Evolutionary conservation across 176 grass and related monocot species (phyloP).

Genomic region (Lolium perenne): DNA sequence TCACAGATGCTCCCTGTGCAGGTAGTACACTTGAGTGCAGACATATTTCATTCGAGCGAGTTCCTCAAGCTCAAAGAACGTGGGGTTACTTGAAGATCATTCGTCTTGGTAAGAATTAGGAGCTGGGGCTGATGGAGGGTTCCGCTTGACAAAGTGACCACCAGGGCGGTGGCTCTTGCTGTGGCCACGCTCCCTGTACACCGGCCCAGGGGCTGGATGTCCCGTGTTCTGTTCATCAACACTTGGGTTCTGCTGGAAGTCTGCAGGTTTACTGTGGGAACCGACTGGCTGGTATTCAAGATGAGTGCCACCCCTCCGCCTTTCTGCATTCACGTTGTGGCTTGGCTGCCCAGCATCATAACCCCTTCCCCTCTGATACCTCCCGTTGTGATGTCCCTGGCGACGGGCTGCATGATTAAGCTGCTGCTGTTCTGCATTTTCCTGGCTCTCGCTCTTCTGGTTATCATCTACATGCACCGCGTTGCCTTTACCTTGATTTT

Average conservation of each 20-base stretch:
- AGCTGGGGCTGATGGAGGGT: constrained; percentile 12
- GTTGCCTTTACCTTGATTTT: constrained; percentile 26
- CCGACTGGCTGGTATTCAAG: constrained; percentile 72
- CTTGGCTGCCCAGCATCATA: constrained; percentile 48
- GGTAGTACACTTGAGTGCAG: background rate
- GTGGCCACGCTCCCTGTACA: constrained; percentile 45
- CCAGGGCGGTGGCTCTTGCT: constrained; percentile 37
- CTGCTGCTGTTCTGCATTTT: constrained; percentile 48
- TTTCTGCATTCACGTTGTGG: constrained; percentile 48
- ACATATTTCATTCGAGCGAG: background rate
- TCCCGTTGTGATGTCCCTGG: constrained; percentile 55
- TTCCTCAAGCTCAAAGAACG: constrained; percentile 16
- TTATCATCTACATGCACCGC: constrained; percentile 16
- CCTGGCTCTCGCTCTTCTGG: constrained; percentile 36
- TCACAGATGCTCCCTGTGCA: constrained; percentile 22
- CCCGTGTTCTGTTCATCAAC: constrained; percentile 35
- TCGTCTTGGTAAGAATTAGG: constrained; percentile 43
- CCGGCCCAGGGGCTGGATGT: constrained; percentile 31
- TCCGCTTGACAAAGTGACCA: constrained; percentile 56
- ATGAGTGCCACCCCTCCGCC: constrained; percentile 53
- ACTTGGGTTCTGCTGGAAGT: constrained; percentile 48
- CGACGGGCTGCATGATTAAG: constrained; percentile 34
- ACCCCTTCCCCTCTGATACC: constrained; percentile 66
- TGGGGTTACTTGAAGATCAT: constrained; percentile 31
- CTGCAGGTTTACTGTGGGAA: constrained; percentile 47